Evolutionary conservation across 495 filamentous ascomycete species (phyloP).

Genomic region (Aspergillus sparsus): DNA sequence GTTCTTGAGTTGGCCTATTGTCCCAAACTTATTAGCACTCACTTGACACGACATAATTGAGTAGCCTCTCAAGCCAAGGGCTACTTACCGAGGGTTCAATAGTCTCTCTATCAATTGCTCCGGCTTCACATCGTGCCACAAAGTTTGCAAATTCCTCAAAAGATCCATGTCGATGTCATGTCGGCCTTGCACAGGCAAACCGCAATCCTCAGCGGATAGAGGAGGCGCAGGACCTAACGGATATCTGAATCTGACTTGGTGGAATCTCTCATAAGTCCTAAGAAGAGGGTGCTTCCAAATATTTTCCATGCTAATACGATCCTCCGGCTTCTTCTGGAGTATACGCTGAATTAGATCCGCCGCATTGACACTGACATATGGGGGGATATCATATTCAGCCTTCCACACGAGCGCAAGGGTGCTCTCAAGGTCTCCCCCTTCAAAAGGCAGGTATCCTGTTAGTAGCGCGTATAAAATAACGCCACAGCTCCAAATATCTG

Average conservation of each 20-base stretch:
- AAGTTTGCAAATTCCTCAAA: slow-evolving; percentile 75
- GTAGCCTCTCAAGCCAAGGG: neutral
- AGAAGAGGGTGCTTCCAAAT: slow-evolving; percentile 86
- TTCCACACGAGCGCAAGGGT: slow-evolving; percentile 68
- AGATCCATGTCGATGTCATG: slow-evolving; percentile 75
- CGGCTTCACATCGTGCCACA: slow-evolving; percentile 83
- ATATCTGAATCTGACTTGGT: slow-evolving; percentile 49
- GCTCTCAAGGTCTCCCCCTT: slow-evolving; percentile 57
- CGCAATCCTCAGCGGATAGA: slow-evolving; percentile 55
- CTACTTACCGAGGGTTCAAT: slow-evolving; percentile 65
- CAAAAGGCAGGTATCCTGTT: slow-evolving; percentile 78
- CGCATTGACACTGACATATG: slow-evolving; percentile 67
- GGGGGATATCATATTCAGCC: slow-evolving; percentile 72
- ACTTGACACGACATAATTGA: neutral
- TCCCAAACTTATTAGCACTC: slow-evolving; percentile 8
- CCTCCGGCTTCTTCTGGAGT: slow-evolving; percentile 68
- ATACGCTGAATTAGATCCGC: slow-evolving; percentile 75
- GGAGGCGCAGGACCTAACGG: slow-evolving; percentile 57
- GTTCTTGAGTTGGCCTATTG: slow-evolving; percentile 77
- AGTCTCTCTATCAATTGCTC: slow-evolving; percentile 68
- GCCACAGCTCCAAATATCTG: slow-evolving; percentile 94
- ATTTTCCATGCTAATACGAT: slow-evolving; percentile 71
- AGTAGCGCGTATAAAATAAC: slow-evolving; percentile 86
- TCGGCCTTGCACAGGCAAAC: slow-evolving; percentile 47
- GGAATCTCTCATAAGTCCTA: slow-evolving; percentile 71